phyloP scores from a whole-genome alignment of 129 eudicot genomes.

The Calendula officinalis region DNA sequence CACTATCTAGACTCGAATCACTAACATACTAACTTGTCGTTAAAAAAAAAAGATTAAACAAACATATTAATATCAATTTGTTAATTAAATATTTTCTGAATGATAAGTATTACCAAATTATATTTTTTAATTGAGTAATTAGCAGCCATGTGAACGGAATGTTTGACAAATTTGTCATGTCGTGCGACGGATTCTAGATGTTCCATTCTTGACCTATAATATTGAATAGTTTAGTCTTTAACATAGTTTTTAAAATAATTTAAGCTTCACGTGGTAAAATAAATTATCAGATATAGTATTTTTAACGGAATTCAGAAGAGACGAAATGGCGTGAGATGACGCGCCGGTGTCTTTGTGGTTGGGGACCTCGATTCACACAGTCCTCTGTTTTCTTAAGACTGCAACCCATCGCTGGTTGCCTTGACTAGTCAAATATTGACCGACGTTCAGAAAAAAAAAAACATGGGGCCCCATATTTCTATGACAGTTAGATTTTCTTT shows the following conservation, averaged over 20 bases:
- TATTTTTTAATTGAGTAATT: not conserved
- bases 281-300: not conserved
- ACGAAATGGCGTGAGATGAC: conserved; percentile 19
- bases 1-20: no score
- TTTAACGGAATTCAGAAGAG: not conserved
- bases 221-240: not conserved
- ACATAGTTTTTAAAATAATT: not conserved
- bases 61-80: no score
- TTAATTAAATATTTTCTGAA: no score
- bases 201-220: not conserved
- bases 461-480: not conserved
- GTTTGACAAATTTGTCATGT: conserved; percentile 23
- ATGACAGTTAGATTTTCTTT: conserved; percentile 5
- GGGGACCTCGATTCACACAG: not conserved
- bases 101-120: no score
- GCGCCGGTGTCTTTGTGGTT: conserved; percentile 18
- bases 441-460: conserved; percentile 1
- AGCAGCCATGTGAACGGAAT: conserved; percentile 12
- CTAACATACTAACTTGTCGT: no score
- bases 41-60: no score
- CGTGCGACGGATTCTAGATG: conserved; percentile 13
- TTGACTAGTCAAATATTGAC: conserved; percentile 32
- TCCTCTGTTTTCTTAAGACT: not conserved
- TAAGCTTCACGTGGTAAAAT: conserved; percentile 2
- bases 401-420: not conserved